phyloP scores from a whole-genome alignment of 2,329 filamentous ascomycete genomes.

The Nemania abortiva region DNA sequence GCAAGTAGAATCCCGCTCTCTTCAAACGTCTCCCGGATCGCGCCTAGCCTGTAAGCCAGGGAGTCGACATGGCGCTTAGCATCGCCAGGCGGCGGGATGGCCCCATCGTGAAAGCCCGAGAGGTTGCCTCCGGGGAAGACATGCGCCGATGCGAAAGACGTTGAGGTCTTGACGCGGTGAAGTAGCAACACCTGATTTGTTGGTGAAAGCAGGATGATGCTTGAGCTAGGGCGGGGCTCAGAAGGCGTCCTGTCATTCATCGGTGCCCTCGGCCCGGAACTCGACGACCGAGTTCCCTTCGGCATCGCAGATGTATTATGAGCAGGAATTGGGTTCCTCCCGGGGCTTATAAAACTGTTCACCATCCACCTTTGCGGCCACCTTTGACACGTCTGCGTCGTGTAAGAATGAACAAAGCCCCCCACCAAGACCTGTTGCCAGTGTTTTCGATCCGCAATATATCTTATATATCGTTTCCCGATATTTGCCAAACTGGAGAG shows the following conservation, averaged over 20 bases:
- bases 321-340: not conserved
- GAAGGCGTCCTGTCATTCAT: slow-evolving; percentile 26
- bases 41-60: slow-evolving; percentile 80
- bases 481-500: not conserved
- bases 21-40: slow-evolving; percentile 93
- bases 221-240: slow-evolving; percentile 60
- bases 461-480: not conserved
- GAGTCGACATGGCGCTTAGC: slow-evolving; percentile 76
- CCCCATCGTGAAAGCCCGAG: slow-evolving; percentile 80
- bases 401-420: slow-evolving; percentile 5
- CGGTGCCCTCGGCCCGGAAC: slow-evolving; percentile 1
- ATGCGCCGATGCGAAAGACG: slow-evolving; percentile 89
- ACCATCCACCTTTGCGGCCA: not conserved
- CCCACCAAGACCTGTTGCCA: slow-evolving; percentile 2
- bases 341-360: not conserved
- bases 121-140: slow-evolving; percentile 95
- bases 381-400: not conserved
- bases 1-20: slow-evolving; percentile 76
- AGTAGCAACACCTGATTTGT: slow-evolving; percentile 89
- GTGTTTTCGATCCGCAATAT: not conserved
- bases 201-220: slow-evolving; percentile 86
- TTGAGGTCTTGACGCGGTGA: slow-evolving; percentile 84
- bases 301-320: slow-evolving; percentile 12
- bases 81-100: slow-evolving; percentile 59
- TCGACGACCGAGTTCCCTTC: slow-evolving; percentile 20